Percentiles rank a stretch among this genome's conserved stretches.
Conservation (phyloP, 1,139 yeast species). For the Barnettozyma hawaiiensis region DNA sequence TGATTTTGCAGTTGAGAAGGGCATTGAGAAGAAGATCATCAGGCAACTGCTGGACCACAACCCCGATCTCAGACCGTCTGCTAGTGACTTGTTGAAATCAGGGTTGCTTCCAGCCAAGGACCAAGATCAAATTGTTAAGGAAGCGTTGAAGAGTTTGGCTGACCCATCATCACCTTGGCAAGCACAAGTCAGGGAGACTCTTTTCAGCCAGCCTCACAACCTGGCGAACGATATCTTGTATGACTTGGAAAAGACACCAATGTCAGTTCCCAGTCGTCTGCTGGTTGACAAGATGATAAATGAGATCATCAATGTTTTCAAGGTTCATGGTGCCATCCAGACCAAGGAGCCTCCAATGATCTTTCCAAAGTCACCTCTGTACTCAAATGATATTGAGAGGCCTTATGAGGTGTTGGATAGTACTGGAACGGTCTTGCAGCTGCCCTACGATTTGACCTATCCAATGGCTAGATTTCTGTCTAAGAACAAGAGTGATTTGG, state of each 20-base stretch:
- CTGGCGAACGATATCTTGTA: slow-evolving; percentile 77
- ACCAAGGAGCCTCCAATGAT: slow-evolving; percentile 54
- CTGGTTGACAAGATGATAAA: slow-evolving; percentile 43
- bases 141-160: slow-evolving; percentile 77
- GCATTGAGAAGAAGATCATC: slow-evolving; percentile 62
- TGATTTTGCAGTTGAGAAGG: slow-evolving; percentile 49
- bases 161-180: slow-evolving; percentile 95
- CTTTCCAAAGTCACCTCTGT: slow-evolving; percentile 78
- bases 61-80: slow-evolving; percentile 74
- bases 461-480: slow-evolving; percentile 87
- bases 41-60: slow-evolving; percentile 65
- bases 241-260: slow-evolving; percentile 42
- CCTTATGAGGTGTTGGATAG: slow-evolving; percentile 79
- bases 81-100: slow-evolving; percentile 65
- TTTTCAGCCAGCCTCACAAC: slow-evolving; percentile 79
- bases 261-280: slow-evolving; percentile 31
- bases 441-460: slow-evolving; percentile 82
- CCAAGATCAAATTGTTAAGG: slow-evolving; percentile 84
- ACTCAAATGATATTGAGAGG: slow-evolving; percentile 42
- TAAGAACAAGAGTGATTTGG: slow-evolving; percentile 46
- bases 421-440: slow-evolving; percentile 79
- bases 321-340: slow-evolving; percentile 82
- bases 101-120: slow-evolving; percentile 84
- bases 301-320: slow-evolving; percentile 56
- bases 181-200: slow-evolving; percentile 78